These are phyloP conservation scores for Scheffersomyces stipitis DNA, from an alignment of 805 yeast species.

Conservation along the genomic window DNA sequence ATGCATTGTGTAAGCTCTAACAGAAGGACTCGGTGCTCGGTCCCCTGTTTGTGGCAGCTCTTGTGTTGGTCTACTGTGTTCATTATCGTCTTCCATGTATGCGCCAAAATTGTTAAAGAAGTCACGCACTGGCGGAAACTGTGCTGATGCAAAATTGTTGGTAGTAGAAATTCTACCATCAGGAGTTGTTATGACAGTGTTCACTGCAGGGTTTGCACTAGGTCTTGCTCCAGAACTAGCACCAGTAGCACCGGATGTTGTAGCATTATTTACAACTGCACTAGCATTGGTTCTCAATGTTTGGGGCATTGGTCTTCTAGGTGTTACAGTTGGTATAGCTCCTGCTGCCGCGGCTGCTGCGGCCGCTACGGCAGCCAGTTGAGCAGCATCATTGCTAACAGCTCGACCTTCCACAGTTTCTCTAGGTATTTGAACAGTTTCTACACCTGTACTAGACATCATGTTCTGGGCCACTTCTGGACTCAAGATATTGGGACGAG, in stretches of 20 bases:
- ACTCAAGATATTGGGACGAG: conserved; percentile 35
- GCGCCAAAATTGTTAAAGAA: conserved; percentile 23
- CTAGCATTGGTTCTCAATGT: neutral
- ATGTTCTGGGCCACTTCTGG: conserved; percentile 40
- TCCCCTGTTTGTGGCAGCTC: neutral
- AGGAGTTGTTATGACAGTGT: neutral
- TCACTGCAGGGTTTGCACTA: conserved; percentile 1
- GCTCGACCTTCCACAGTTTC: too few species aligned
- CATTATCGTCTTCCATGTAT: conserved; percentile 21
- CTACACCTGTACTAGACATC: conserved; percentile 26
- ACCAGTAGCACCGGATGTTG: neutral
- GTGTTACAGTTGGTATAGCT: conserved; percentile 1
- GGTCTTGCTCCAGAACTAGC: conserved; percentile 2
- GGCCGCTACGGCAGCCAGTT: too few species aligned
- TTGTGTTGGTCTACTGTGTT: neutral
- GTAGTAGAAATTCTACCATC: too few species aligned
- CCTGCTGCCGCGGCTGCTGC: conserved; percentile 3
- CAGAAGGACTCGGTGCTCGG: too few species aligned
- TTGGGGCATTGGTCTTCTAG: conserved; percentile 3
- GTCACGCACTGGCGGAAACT: too few species aligned
- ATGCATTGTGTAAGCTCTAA: too few species aligned
- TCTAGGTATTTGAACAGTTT: conserved; percentile 16
- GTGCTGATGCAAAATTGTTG: too few species aligned
- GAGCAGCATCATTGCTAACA: too few species aligned
- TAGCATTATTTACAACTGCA: neutral